Conservation (phyloP, 2,329 filamentous ascomycete species). For the Lecanicillium sp. region DNA sequence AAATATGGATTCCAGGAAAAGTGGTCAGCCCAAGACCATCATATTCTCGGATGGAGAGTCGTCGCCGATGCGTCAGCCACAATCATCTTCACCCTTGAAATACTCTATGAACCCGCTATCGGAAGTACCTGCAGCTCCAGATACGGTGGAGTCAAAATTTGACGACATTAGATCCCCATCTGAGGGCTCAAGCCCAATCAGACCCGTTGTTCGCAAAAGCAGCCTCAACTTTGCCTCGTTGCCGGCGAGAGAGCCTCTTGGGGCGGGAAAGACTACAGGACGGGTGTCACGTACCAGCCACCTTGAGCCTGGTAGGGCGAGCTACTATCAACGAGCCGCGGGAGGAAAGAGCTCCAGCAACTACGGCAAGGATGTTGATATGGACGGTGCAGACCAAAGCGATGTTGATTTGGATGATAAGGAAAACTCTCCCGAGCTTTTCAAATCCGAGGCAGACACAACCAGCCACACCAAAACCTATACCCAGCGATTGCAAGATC, state of each 20-base stretch:
- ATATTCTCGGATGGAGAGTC: slow-evolving; percentile 4
- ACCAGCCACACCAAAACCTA: slow-evolving; percentile 71
- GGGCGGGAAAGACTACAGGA: slow-evolving; percentile 75
- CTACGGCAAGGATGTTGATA: slow-evolving; percentile 32
- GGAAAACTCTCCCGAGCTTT: slow-evolving; percentile 20
- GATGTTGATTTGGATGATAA: slow-evolving; percentile 45
- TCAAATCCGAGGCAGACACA: slow-evolving; percentile 37
- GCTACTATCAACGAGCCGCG: slow-evolving; percentile 66
- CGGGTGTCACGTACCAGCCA: slow-evolving; percentile 72
- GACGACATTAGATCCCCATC: slow-evolving; percentile 45
- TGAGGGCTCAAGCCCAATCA: slow-evolving; percentile 65
- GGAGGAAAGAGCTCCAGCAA: slow-evolving; percentile 65
- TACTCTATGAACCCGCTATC: slow-evolving; percentile 9
- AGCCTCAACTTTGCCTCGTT: slow-evolving; percentile 91
- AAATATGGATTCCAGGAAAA: too few relatives aligned
- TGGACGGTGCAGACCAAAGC: slow-evolving; percentile 40
- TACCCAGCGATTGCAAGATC: slow-evolving; percentile 88
- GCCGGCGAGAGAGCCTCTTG: slow-evolving; percentile 81
- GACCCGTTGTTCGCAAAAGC: slow-evolving; percentile 79
- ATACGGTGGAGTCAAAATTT: slow-evolving; percentile 6
- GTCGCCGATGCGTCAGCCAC: slow-evolving; percentile 1
- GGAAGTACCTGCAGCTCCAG: not conserved
- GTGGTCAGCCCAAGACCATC: too few relatives aligned
- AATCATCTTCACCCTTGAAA: slow-evolving; percentile 6
- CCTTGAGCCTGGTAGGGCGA: slow-evolving; percentile 62